Base-by-base conservation (phyloP, 805 yeast genomes). In the Sugiyamaella qingdaonensis region DNA sequence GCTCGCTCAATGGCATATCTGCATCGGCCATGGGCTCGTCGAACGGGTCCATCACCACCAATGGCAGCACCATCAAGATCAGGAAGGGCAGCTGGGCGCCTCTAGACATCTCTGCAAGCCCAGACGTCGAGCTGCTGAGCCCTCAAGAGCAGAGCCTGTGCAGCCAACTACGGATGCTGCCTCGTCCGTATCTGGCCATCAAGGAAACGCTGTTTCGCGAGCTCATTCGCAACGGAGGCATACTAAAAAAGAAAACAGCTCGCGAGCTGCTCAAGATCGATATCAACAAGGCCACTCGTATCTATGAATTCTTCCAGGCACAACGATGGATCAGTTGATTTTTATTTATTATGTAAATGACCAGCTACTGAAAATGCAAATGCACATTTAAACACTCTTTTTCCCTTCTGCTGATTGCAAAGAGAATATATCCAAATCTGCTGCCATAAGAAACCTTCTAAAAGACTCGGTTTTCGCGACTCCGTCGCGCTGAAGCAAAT, bases 171-270 rank as follows among this genome's bases (percentile, higher is more conserved):
- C 81, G 95, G 57, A 85, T 95, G 10, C 71, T 86, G 53, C 99
- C 99, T 13, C 92, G 94, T 67, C 95, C 98, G 2, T 94, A 92
- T 64, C 73, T 94, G 56, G 96, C 95, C 2, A 88, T 94, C 58
- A 94, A 94, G 65, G 96, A 88, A 66, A 82, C 88, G 2, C 69
- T 94, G 52, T 89, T 94, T 75, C 81, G 95, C 61, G 97, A 91
- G 65, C 81, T 95, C 32, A 73, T 91, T 37, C 83, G 88, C 59
- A 84, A 86, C 42, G 95, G 95, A 37, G 98, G 98, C 4, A 71
- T 78, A 5, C 68, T 94, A 63, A 88, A 88, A 72, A 85, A 87
- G 70, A 85, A 88, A 64, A 84, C 85, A 14, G 94, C 95, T n/a
- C 78, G 90, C 61, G 96, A 86, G 54, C 72, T 89, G 53, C 72